phyloP scores from a whole-genome alignment of 225 moss, liverwort and hornwort species.

The Anthoceros angustus region DNA sequence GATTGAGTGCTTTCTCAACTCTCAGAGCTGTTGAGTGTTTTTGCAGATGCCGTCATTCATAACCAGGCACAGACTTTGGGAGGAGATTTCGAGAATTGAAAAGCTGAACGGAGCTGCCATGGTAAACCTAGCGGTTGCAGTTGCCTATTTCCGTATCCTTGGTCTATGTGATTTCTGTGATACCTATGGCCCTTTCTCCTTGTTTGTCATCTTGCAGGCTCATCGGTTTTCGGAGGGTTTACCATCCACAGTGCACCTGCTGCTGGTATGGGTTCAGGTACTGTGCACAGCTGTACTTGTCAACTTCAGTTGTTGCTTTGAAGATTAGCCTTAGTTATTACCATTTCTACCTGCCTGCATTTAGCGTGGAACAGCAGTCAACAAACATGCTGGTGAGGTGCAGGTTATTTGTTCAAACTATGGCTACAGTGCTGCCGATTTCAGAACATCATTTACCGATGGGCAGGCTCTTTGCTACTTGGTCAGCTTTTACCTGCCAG shows the following conservation, averaged over 20 bases:
- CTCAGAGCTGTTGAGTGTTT: neutral
- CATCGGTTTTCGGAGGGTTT: neutral
- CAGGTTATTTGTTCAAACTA: slow-evolving; percentile 49
- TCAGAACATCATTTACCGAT: slow-evolving; percentile 62
- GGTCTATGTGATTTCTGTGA: neutral
- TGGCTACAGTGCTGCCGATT: slow-evolving; percentile 34
- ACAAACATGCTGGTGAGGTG: neutral
- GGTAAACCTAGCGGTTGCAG: slow-evolving; percentile 9
- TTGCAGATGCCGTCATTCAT: slow-evolving; percentile 55
- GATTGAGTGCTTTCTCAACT: neutral
- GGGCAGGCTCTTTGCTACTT: slow-evolving; percentile 64
- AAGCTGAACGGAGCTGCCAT: slow-evolving; percentile 18
- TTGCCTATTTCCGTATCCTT: neutral
- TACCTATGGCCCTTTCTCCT: neutral
- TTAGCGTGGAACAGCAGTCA: too few relatives aligned
- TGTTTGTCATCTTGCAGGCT: neutral
- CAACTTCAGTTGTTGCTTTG: neutral
- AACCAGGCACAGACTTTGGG: slow-evolving; percentile 58
- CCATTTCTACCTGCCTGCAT: neutral
- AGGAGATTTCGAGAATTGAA: slow-evolving; percentile 41
- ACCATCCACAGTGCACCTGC: neutral
- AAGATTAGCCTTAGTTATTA: neutral
- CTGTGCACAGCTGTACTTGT: slow-evolving; percentile 20
- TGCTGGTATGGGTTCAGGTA: slow-evolving; percentile 16
- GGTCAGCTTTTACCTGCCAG: slow-evolving; percentile 53